phyloP scores from a whole-genome alignment of 176 grass and related monocot species.

The Cenchrus fungigraminus region DNA sequence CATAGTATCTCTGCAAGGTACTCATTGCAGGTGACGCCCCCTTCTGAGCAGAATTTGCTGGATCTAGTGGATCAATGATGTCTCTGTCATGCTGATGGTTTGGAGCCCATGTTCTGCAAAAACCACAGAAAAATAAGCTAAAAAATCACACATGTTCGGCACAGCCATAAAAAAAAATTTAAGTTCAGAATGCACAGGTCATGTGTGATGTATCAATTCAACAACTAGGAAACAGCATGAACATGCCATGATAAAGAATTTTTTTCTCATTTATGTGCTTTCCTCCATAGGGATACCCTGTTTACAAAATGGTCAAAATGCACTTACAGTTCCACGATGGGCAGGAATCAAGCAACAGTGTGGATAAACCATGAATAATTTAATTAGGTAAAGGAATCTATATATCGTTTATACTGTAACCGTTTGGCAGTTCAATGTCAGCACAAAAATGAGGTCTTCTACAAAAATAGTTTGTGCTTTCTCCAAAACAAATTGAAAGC shows the following conservation, averaged over 20 bases:
- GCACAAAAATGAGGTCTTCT: neutral
- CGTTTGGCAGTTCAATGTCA: neutral
- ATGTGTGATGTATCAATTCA: neutral
- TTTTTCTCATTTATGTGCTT: neutral
- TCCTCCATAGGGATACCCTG: neutral
- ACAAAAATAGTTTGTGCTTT: neutral
- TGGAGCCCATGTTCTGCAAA: slow-evolving; percentile 52
- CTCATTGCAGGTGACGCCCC: slow-evolving; percentile 67
- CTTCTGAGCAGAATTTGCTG: slow-evolving; percentile 27
- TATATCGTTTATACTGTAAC: neutral
- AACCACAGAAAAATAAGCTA: neutral
- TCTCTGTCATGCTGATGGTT: slow-evolving; percentile 42
- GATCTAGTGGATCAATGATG: slow-evolving; percentile 35
- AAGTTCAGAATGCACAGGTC: neutral
- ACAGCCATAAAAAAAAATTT: too few relatives aligned
- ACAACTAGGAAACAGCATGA: neutral
- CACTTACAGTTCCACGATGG: neutral
- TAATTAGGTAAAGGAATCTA: neutral
- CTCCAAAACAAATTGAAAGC: neutral
- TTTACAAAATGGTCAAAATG: slow-evolving; percentile 9
- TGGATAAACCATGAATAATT: neutral
- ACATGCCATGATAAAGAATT: neutral
- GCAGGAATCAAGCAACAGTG: neutral
- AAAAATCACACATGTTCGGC: neutral
- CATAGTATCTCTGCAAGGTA: slow-evolving; percentile 72